phyloP scores from a whole-genome alignment of 768 basidiomycete genomes.

The Favolaschia claudopus region DNA sequence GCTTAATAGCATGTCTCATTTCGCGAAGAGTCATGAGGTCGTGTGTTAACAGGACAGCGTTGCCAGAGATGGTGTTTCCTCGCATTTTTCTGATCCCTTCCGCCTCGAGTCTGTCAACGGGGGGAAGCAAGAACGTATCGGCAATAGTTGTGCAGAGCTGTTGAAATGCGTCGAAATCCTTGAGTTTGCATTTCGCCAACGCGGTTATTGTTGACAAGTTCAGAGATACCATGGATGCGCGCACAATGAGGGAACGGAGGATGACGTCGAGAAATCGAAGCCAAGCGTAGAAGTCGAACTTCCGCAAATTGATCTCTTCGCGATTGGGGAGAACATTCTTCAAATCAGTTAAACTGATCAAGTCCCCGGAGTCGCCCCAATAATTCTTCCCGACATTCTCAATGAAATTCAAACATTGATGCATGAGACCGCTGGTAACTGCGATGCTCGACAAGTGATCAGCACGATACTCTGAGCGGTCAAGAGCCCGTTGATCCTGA shows the following conservation, averaged over 20 bases:
- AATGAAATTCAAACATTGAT: conserved; percentile 8
- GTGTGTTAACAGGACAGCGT: conserved; percentile 10
- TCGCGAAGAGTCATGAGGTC: conserved; percentile 27
- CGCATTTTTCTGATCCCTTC: neutral
- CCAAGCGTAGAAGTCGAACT: conserved; percentile 20
- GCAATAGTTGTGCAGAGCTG: neutral
- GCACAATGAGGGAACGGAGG: conserved; percentile 3
- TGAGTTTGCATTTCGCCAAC: neutral
- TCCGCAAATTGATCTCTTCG: conserved; percentile 4
- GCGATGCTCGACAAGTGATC: conserved; percentile 16
- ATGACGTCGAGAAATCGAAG: conserved; percentile 13
- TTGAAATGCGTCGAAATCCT: neutral
- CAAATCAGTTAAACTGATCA: neutral
- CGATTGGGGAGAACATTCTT: conserved; percentile 4
- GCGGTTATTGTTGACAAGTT: neutral
- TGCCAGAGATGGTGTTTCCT: neutral
- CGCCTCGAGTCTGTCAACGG: conserved; percentile 6
- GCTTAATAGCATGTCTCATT: conserved; percentile 28
- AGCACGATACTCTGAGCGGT: conserved; percentile 5
- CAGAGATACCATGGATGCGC: neutral
- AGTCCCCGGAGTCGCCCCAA: conserved; percentile 1
- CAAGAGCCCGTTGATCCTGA: conserved; percentile 11
- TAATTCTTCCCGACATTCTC: conserved; percentile 10
- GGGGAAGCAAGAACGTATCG: neutral
- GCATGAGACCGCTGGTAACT: conserved; percentile 17